Evolutionary conservation across 305 asterid genomes (phyloP).

Genomic region (Solanum hybrid): DNA sequence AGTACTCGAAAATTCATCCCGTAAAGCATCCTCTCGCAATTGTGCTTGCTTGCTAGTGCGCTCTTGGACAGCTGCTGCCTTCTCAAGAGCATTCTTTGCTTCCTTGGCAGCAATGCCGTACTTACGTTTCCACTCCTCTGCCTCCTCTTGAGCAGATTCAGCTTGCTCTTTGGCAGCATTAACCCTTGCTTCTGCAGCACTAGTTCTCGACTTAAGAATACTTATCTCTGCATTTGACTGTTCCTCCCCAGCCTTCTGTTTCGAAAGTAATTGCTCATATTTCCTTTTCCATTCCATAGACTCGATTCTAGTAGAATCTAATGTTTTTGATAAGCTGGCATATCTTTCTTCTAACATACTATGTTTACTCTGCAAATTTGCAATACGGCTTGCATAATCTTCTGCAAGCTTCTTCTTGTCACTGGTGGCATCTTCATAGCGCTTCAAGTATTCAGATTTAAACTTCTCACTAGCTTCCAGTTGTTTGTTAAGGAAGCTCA

Average conservation of each 20-base stretch:
- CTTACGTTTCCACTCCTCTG: slow-evolving; percentile 93
- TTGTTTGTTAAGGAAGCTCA: slow-evolving; percentile 69
- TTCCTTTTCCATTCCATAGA: slow-evolving; percentile 28
- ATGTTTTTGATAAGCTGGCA: slow-evolving; percentile 53
- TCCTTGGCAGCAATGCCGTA: slow-evolving; percentile 79
- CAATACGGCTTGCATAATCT: slow-evolving; percentile 64
- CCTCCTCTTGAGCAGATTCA: slow-evolving; percentile 86
- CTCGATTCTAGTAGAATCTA: slow-evolving; percentile 45
- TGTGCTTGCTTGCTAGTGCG: slow-evolving; percentile 78
- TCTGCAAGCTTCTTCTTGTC: slow-evolving; percentile 80
- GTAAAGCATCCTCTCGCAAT: slow-evolving; percentile 64
- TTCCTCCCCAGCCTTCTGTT: slow-evolving; percentile 70
- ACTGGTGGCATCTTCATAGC: slow-evolving; percentile 75
- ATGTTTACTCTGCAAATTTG: slow-evolving; percentile 63
- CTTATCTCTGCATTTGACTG: slow-evolving; percentile 64
- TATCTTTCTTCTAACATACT: slow-evolving; percentile 77
- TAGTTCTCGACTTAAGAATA: slow-evolving; percentile 63
- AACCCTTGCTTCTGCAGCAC: slow-evolving; percentile 96
- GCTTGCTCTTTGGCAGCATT: slow-evolving; percentile 92
- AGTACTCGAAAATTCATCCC: slow-evolving; percentile 57
- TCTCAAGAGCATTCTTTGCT: slow-evolving; percentile 81
- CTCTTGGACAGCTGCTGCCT: slow-evolving; percentile 81
- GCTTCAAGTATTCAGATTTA: slow-evolving; percentile 81
- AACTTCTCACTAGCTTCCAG: slow-evolving; percentile 82
- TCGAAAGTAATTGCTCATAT: slow-evolving; percentile 50